phyloP scores from a whole-genome alignment of 805 yeast species.

The Pichia gijzeniarum region DNA sequence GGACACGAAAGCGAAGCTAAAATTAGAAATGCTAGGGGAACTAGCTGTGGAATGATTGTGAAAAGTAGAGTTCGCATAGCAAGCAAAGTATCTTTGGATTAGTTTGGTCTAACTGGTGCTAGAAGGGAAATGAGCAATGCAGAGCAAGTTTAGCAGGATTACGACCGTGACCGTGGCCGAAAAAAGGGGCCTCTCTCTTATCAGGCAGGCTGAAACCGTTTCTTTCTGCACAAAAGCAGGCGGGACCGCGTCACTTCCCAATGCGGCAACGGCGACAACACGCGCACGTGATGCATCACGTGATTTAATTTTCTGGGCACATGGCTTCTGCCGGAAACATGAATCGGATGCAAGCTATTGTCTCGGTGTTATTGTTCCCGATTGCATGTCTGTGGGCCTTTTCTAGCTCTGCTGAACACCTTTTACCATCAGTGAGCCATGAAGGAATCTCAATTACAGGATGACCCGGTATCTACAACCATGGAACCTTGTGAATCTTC shows the following conservation, averaged over 20 bases:
- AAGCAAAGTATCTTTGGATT: not conserved
- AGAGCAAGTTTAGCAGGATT: no score
- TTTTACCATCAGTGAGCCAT: no score
- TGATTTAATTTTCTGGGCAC: not conserved
- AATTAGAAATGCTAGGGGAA: constrained; percentile 56
- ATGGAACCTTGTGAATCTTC: not conserved
- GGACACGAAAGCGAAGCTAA: constrained; percentile 61
- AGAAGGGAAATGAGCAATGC: no score
- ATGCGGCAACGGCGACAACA: not conserved
- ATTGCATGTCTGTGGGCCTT: no score
- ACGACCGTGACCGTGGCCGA: no score
- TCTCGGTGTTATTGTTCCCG: no score
- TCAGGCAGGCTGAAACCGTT: not conserved
- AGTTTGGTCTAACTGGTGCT: no score
- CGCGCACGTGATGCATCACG: not conserved
- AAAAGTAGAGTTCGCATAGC: constrained; percentile 15
- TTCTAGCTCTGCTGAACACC: no score
- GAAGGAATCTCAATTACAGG: no score
- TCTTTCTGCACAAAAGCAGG: no score
- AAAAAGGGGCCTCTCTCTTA: not conserved
- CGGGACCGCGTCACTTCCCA: constrained; percentile 3
- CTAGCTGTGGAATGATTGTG: constrained; percentile 39
- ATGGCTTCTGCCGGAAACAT: no score
- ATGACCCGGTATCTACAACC: not conserved
- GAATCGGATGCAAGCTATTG: no score